Conservation (phyloP, 805 yeast genomes). For the Helenozyma rhizophorensis region DNA sequence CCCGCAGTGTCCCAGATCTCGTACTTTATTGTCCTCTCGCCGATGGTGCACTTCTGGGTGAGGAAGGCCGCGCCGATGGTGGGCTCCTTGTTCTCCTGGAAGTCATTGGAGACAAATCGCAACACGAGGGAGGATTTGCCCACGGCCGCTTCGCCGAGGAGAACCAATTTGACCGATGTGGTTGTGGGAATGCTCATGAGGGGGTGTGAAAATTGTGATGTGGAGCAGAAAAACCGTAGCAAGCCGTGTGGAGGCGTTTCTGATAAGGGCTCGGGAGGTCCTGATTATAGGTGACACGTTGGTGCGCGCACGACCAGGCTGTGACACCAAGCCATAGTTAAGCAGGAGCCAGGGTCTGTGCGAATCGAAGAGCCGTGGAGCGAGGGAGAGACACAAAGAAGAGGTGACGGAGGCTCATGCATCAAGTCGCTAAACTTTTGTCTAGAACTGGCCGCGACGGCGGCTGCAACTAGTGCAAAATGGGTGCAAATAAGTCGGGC, state of each 20-base stretch:
- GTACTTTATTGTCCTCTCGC: constrained; percentile 56
- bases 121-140: constrained; percentile 71
- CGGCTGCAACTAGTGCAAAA: too few species aligned
- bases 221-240: background rate
- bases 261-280: too few species aligned
- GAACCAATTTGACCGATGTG: constrained; percentile 54
- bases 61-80: constrained; percentile 84
- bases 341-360: too few species aligned
- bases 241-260: background rate
- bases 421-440: too few species aligned
- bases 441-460: too few species aligned
- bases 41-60: constrained; percentile 59
- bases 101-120: constrained; percentile 68
- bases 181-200: constrained; percentile 13
- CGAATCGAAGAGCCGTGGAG: too few species aligned
- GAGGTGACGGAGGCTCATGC: too few species aligned
- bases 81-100: constrained; percentile 70
- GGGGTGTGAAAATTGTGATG: constrained; percentile 1
- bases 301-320: too few species aligned
- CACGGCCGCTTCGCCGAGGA: constrained; percentile 79
- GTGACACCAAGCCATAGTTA: too few species aligned
- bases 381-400: too few species aligned
- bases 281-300: too few species aligned
- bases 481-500: too few species aligned
- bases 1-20: constrained; percentile 91